A percentile compares a stretch with the other conserved stretches of the same genome.
phyloP scores from a whole-genome alignment of 352 stramenopile genomes.

The Phytophthora multivora region DNA sequence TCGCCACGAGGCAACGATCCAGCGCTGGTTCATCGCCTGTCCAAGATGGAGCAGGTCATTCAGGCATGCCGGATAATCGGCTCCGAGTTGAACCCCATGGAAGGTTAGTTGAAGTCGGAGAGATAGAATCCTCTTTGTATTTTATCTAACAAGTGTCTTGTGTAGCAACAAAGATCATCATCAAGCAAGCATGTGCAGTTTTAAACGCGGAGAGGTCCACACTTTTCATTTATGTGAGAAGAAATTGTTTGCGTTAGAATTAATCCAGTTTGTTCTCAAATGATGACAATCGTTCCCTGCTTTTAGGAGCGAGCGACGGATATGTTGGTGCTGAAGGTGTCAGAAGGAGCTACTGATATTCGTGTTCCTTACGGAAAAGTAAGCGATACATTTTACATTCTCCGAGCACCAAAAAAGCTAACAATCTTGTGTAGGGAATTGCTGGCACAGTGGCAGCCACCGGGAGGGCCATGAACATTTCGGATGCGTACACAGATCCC shows the following conservation, averaged over 20 bases:
- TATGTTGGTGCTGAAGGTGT: conserved; percentile 86
- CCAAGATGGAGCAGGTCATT: conserved; percentile 79
- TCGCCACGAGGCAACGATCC: conserved; percentile 39
- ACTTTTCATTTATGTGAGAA: conserved; percentile 85
- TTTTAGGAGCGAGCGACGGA: conserved; percentile 69
- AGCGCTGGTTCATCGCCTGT: conserved; percentile 57
- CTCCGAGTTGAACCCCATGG: conserved; percentile 71
- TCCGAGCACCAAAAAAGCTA: neutral
- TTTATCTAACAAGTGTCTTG: too few species aligned
- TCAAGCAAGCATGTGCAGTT: conserved; percentile 87
- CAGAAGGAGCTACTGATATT: conserved; percentile 87
- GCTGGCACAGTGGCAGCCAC: conserved; percentile 86
- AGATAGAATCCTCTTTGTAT: too few species aligned
- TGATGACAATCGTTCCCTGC: neutral
- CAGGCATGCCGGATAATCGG: conserved; percentile 80
- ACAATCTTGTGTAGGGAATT: conserved; percentile 62
- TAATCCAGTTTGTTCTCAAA: neutral
- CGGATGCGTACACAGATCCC: conserved; percentile 92
- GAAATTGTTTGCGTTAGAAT: neutral
- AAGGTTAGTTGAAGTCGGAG: conserved; percentile 48
- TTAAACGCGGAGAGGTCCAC: conserved; percentile 91
- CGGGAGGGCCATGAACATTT: conserved; percentile 88
- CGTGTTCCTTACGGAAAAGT: conserved; percentile 82
- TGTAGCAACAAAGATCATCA: conserved; percentile 81
- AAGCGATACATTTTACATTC: neutral